Conservation (phyloP, 306 rosid genomes). For the Fagus crenata region DNA sequence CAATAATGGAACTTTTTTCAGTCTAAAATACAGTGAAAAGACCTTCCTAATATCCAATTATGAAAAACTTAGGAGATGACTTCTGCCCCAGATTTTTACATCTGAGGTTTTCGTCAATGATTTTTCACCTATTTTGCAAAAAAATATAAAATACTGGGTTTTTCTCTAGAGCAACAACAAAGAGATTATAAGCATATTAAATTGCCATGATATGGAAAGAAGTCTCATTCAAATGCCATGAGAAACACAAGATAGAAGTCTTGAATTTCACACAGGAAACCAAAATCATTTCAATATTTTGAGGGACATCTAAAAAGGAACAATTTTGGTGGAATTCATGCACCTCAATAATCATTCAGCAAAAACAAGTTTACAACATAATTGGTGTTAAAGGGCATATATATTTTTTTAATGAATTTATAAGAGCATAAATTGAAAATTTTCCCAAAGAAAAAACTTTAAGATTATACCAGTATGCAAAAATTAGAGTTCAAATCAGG, state of each 20-base stretch:
- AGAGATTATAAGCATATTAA: background rate
- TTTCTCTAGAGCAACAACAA: background rate
- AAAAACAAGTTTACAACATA: no score
- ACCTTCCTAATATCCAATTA: background rate
- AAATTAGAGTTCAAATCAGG: background rate
- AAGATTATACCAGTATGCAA: background rate
- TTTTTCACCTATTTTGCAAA: background rate
- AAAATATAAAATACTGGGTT: background rate
- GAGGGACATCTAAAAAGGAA: no score
- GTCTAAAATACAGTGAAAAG: background rate
- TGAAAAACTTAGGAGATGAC: conserved; percentile 10
- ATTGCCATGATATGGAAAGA: background rate
- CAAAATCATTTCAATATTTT: background rate
- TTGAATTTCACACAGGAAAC: background rate
- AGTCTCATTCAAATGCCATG: background rate
- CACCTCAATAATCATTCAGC: background rate
- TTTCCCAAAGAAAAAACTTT: background rate
- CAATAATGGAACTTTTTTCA: conserved; percentile 27
- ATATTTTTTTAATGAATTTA: background rate
- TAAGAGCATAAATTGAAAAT: background rate
- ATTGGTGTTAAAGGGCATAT: background rate
- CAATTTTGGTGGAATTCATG: no score
- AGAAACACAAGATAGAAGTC: background rate
- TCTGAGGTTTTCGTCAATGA: background rate
- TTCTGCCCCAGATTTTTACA: conserved; percentile 23